Base-by-base conservation (phyloP, 495 filamentous ascomycete genomes). In the Ramalina intermedia region DNA sequence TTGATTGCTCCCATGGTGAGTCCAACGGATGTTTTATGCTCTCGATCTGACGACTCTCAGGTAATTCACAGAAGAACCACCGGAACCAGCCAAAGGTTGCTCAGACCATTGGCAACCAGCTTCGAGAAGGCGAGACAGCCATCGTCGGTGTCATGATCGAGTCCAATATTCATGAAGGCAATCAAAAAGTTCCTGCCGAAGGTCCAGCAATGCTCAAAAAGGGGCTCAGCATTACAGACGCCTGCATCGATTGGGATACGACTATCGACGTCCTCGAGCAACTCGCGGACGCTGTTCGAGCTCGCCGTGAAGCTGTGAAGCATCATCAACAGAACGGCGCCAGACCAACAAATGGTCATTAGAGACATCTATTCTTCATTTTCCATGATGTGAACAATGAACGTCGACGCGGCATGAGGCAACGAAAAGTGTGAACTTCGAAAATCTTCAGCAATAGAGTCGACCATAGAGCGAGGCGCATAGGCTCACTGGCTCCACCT, bases 131-230 rank as follows among this genome's bases (percentile, higher is more conserved):
- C 35, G 93, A 98, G 68, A 74, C 74, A 0, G 82, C 70, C 21
- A 94, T 98, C 58, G 90, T 96, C 79, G 91, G 91, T 57, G 87
- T 96, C 33, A 98, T 98, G 91, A 94, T 99, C 58, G 93, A 99
- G 70, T 93, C 85, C 60, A 80, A 96, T 62, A 93, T 99, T 65
- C 80, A 88, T 61, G 91, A 95, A 67, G 91, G 87, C 51, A 84
- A 71, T 65, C 91, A 99, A 66, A 96, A 96, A 64, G 87, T 96
- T 14, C 84, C 87, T 1, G 69, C 76, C 42, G 88, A 96, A 70
- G 91, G 91, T 58, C 91, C 88, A 68, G 68, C 72, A 27, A 87
- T 81, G 24, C 78, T 99, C 53, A 86, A 93, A 66, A 93, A 96
- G 61, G 91, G 91, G 58, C 83, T 96, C 61, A 90, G 84, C 57